Evolutionary conservation across 306 rosid species (phyloP).

Genomic region (Quercus wislizeni): DNA sequence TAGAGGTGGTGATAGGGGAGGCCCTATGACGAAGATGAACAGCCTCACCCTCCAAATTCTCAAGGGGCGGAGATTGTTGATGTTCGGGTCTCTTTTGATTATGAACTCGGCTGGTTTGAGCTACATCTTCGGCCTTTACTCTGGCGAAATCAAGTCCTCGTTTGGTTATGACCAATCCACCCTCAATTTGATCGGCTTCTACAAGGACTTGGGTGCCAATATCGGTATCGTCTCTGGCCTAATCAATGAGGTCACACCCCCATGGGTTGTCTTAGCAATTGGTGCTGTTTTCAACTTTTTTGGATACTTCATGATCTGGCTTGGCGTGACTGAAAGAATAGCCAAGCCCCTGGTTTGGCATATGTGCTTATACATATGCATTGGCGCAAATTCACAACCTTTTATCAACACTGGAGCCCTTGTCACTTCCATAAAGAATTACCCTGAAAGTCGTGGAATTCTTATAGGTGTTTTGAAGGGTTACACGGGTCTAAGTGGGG

Average conservation of each 20-base stretch:
- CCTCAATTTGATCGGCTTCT: slow-evolving; percentile 74
- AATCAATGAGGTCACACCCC: slow-evolving; percentile 77
- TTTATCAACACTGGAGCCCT: slow-evolving; percentile 53
- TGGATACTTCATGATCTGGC: slow-evolving; percentile 64
- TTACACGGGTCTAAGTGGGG: slow-evolving; percentile 54
- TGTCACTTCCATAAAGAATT: slow-evolving; percentile 48
- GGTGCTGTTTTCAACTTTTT: slow-evolving; percentile 42
- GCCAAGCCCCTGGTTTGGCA: slow-evolving; percentile 44
- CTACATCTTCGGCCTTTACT: slow-evolving; percentile 78
- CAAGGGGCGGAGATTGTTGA: slow-evolving; percentile 72
- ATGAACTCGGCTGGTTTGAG: slow-evolving; percentile 83
- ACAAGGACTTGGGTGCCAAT: slow-evolving; percentile 81
- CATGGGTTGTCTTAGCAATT: slow-evolving; percentile 36
- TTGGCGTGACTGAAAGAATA: slow-evolving; percentile 35
- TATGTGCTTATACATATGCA: slow-evolving; percentile 47
- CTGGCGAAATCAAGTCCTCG: slow-evolving; percentile 44
- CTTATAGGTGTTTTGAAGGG: slow-evolving; percentile 52
- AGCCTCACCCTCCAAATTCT: slow-evolving; percentile 37
- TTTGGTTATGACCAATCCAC: slow-evolving; percentile 86
- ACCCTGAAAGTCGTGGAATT: slow-evolving; percentile 46
- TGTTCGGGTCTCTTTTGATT: slow-evolving; percentile 67
- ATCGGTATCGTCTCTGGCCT: slow-evolving; percentile 70
- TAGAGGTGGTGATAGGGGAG: background rate
- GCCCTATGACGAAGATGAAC: slow-evolving; percentile 23
- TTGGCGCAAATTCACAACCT: slow-evolving; percentile 52